phyloP scores from a whole-genome alignment of 441 rosid species.

The Corymbia citriodora region DNA sequence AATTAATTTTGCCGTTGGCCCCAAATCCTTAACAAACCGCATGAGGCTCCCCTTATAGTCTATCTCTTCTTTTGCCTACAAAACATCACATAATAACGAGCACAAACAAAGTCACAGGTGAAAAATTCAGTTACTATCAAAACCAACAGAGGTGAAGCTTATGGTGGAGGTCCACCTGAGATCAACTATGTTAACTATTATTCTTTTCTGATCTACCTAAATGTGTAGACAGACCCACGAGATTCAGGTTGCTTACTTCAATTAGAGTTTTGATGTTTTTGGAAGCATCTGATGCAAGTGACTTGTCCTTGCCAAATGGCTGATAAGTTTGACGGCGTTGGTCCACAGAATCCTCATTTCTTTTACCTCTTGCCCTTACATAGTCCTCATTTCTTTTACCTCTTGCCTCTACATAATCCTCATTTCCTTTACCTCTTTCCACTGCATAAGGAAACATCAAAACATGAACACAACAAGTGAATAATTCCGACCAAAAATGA shows the following conservation, averaged over 20 bases:
- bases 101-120: neutral
- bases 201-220: neutral
- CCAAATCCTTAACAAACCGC: constrained; percentile 27
- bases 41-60: constrained; percentile 23
- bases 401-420: neutral
- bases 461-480: neutral
- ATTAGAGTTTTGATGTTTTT: constrained; percentile 5
- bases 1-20: constrained; percentile 31
- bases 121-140: neutral
- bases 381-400: neutral
- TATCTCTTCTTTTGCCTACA: constrained; percentile 20
- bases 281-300: constrained; percentile 8
- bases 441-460: constrained; percentile 15
- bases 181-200: neutral
- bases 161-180: neutral
- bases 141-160: neutral
- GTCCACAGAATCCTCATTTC: neutral
- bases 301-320: constrained; percentile 10
- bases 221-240: neutral
- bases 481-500: neutral
- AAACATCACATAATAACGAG: neutral
- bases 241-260: constrained; percentile 20
- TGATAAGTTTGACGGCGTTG: constrained; percentile 26
- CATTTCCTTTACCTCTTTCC: neutral
- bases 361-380: constrained; percentile 1